Base-by-base conservation (phyloP, 345 rosid genomes). In the Microthlaspi erraticum region DNA sequence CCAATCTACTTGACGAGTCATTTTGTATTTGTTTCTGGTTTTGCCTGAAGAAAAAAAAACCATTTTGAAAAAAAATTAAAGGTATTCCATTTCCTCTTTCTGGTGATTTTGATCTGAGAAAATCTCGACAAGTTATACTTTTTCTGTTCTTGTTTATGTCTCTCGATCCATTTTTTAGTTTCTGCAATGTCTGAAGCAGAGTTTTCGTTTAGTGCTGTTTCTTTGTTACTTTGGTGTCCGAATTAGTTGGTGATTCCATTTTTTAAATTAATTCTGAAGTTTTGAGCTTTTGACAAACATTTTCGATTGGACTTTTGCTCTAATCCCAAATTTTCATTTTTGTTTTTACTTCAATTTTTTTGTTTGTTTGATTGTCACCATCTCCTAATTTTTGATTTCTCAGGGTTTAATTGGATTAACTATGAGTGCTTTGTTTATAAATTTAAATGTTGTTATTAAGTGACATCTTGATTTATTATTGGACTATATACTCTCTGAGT, bases 1-100 rank as follows among this genome's bases (percentile, higher is more conserved):
- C 74, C 44, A 75, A 60, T 74, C 73, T 60, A 29, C 34, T 66
- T 16, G 6, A 17, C 18, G 10, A 38, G 8, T 52, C 46, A 16
- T 64, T 66, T 33, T 20, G 1, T 62, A 1, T 50, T 13, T 20
- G 11, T 38, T 29, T 60, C 50, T 14, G 14, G 1, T 11, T 33
- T 70, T 50, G 14, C 20, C 60, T 60, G 46, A 41, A 39, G 34
- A 58, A 49, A 23, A 49, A 23, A 29, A 46, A 56, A 18, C 42
- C 49, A 11, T 2, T 68, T n/a, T n/a, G n/a, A n/a, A n/a, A n/a
- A n/a, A n/a, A n/a, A n/a, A n/a, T n/a, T n/a, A n/a, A n/a, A n/a
- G n/a, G n/a, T n/a, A n/a, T n/a, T n/a, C n/a, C n/a, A n/a, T n/a
- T n/a, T n/a, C 64, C 6, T 56, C 5, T 53, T 66, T 59, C 60